Conservation (phyloP, 768 basidiomycete genomes). For the Psilocybe cubensis region DNA sequence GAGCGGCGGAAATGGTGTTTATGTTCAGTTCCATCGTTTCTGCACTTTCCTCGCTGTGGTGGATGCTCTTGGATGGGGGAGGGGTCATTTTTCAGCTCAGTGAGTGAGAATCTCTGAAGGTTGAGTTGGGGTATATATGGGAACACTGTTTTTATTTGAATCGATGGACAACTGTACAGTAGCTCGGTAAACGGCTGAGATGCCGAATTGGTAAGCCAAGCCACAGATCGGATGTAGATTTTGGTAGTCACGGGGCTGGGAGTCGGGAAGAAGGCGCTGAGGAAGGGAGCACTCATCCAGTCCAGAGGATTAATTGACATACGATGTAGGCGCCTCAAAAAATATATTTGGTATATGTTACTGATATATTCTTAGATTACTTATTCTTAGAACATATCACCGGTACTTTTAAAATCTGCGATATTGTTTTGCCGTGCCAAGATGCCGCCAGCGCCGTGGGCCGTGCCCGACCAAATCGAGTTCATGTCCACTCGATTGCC, state of each 20-base stretch:
- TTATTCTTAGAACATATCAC: not conserved
- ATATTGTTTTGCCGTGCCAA: not conserved
- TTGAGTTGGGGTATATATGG: not conserved
- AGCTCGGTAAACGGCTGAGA: not conserved
- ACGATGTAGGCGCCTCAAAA: too few species aligned
- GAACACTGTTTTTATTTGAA: not conserved
- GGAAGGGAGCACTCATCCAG: too few species aligned
- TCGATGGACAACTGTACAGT: not conserved
- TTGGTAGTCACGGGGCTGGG: too few species aligned
- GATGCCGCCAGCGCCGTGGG: slow-evolving; percentile 2
- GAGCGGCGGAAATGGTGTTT: not conserved
- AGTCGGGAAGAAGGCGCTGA: not conserved
- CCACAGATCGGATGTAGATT: not conserved
- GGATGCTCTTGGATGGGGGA: not conserved
- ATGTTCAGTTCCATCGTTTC: not conserved
- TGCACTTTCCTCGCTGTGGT: too few species aligned
- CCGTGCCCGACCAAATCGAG: not conserved
- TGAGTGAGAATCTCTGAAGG: not conserved
- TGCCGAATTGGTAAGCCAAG: not conserved
- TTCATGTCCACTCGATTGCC: not conserved
- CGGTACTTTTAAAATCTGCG: not conserved
- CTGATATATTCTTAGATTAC: not conserved
- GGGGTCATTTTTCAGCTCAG: not conserved
- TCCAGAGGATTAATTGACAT: too few species aligned
- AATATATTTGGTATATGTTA: not conserved